Evolutionary conservation across 352 stramenopile species (phyloP), one percentile per base, ranked within the genome.

Genomic region (Globisporangium uncinulatum): DNA sequence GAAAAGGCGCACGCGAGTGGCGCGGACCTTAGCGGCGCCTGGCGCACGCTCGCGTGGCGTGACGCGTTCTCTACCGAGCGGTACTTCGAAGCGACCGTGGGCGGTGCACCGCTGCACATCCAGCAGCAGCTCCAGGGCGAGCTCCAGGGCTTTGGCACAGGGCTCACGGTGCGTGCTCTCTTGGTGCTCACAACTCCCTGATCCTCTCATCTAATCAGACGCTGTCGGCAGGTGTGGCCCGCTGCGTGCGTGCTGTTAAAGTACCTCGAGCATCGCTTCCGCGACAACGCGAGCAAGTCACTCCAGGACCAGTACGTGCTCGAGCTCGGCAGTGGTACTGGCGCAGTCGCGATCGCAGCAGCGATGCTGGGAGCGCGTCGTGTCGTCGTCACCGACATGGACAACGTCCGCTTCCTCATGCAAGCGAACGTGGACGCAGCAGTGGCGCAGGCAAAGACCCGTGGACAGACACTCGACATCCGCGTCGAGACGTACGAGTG

Each of bases 321-420:
- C 17, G 94, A 98, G 68, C 69, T 98, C 6, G 95, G 94, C 37
- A 89, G 85, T 42, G 92, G 94, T 37, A 98, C 95, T 0, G 92
- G 94, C 11, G 80, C 94, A 0, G 92, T 96, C 34, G 91, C 87
- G 10, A 83, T 98, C 42, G 91, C 87, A 1, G 84, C 86, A 5
- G 86, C 82, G 5, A 84, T 97, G 65, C 74, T 98, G 17, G 83
- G 92, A 44, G 82, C 79, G 19, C 64, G 67, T 10, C 69, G 76
- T 44, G 92, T 98, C 10, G 77, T 95, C 45, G 76, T 97, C 54
- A 98, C 93, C 0, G 94, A 99, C 68, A 76, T 97, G 56, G 76
- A 82, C 51, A 86, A 85, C 45, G 67, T 98, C 14, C 71, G 95
- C 32, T 92, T 94, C 53, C 72, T 98, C 46, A 94, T 97, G 54